Evolutionary conservation across 495 filamentous ascomycete genomes (phyloP).

Genomic region (Parachaetomium inaequale): DNA sequence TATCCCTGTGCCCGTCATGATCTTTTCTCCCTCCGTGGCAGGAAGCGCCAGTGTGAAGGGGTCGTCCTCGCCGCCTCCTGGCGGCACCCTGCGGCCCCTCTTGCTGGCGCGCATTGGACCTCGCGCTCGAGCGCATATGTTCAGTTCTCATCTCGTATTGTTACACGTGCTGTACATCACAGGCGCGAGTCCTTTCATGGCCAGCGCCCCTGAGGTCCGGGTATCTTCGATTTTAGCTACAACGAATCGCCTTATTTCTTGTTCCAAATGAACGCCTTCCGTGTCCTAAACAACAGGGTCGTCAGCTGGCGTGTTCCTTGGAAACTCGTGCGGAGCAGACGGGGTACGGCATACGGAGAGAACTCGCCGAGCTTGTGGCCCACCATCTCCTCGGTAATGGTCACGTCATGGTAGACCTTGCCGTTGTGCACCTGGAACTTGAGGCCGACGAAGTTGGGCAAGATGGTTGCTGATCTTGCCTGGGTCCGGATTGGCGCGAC

Average conservation of each 20-base stretch:
- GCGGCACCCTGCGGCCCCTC: not conserved
- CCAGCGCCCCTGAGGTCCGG: not conserved
- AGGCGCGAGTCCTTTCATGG: not conserved
- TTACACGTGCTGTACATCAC: slow-evolving; percentile 11
- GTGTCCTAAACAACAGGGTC: slow-evolving; percentile 56
- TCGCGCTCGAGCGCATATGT: not conserved
- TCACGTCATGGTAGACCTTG: slow-evolving; percentile 84
- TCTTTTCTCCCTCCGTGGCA: not conserved
- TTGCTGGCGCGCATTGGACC: not conserved
- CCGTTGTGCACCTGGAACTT: slow-evolving; percentile 94
- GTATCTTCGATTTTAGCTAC: slow-evolving; percentile 5
- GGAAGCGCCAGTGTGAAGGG: not conserved
- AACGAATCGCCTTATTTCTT: slow-evolving; percentile 21
- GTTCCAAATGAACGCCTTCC: slow-evolving; percentile 69
- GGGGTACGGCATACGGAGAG: slow-evolving; percentile 63
- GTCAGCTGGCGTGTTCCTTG: slow-evolving; percentile 9
- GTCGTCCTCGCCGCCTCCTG: not conserved
- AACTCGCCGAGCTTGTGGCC: slow-evolving; percentile 97
- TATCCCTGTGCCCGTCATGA: not conserved
- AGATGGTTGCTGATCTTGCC: slow-evolving; percentile 86
- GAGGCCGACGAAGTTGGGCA: slow-evolving; percentile 92
- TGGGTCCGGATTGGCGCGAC: slow-evolving; percentile 78
- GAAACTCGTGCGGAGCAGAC: not conserved
- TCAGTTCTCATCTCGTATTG: not conserved
- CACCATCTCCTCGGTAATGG: slow-evolving; percentile 96